phyloP scores from a whole-genome alignment of 2,329 filamentous ascomycete genomes.

The Cladosporium cucumerinum region DNA sequence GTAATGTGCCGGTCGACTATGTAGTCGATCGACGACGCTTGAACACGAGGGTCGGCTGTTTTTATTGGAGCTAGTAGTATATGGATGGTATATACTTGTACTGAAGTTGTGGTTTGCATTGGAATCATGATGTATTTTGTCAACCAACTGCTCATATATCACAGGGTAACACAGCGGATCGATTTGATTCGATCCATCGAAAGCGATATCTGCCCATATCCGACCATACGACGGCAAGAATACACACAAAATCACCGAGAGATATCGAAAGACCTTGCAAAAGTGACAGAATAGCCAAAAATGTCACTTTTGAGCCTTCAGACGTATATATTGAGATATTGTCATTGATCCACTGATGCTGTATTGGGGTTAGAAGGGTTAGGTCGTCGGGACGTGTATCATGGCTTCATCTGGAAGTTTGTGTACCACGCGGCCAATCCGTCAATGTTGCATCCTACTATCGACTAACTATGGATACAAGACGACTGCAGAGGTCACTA shows the following conservation, averaged over 20 bases:
- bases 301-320: background rate
- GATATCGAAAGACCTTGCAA: background rate
- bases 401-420: background rate
- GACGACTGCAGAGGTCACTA: background rate
- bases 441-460: background rate
- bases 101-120: too few relatives aligned
- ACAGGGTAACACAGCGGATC: background rate
- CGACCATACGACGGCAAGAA: background rate
- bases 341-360: background rate
- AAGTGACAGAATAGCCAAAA: background rate
- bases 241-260: background rate
- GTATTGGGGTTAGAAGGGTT: background rate
- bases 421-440: background rate
- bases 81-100: too few relatives aligned
- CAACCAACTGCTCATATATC: fast-evolving
- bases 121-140: background rate
- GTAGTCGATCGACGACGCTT: background rate
- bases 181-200: background rate
- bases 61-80: background rate
- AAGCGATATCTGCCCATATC: background rate
- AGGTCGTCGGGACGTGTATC: background rate
- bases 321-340: background rate
- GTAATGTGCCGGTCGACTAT: background rate
- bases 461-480: too few relatives aligned
- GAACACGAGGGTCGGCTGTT: background rate